Percentiles rank a stretch among this genome's conserved stretches.
Conservation (phyloP, 2,329 filamentous ascomycete species). For the Clathrospora elynae region DNA sequence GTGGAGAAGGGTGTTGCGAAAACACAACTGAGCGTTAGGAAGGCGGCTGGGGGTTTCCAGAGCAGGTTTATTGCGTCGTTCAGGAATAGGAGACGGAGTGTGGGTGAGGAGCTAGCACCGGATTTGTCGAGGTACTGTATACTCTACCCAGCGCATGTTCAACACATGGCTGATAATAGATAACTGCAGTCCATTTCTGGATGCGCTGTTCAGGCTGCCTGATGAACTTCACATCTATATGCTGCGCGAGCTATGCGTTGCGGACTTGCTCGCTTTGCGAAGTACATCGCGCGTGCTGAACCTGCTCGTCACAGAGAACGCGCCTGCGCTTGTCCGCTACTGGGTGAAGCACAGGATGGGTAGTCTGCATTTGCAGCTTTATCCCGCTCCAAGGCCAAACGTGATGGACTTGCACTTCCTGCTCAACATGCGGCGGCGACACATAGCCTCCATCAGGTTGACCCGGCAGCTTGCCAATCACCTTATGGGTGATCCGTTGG, state of each 20-base stretch:
- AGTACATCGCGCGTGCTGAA: conserved; percentile 40
- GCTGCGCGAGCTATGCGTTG: conserved; percentile 41
- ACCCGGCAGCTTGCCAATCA: conserved; percentile 43
- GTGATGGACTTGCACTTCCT: conserved; percentile 43
- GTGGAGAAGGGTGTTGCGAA: conserved; percentile 25
- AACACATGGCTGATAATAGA: conserved; percentile 8
- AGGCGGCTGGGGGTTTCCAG: conserved; percentile 42
- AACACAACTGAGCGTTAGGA: conserved; percentile 40
- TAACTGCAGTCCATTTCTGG: conserved; percentile 35
- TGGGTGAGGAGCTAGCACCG: conserved; percentile 24
- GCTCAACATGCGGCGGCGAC: conserved; percentile 42
- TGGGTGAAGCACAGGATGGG: conserved; percentile 44
- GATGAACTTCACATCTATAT: conserved; percentile 45
- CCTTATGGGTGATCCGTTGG: conserved; percentile 37
- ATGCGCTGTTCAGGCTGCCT: conserved; percentile 41
- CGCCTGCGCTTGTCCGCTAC: conserved; percentile 42
- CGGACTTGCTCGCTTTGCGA: conserved; percentile 42
- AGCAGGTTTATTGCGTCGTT: conserved; percentile 42
- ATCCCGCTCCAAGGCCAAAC: conserved; percentile 38
- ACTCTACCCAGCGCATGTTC: not conserved
- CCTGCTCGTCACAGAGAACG: conserved; percentile 39
- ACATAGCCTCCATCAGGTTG: conserved; percentile 44
- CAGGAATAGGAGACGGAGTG: conserved; percentile 33
- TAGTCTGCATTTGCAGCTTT: conserved; percentile 42
- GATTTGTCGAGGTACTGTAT: conserved; percentile 35